phyloP scores from a whole-genome alignment of 1,284 basidiomycete genomes.

The Boletellus dicymbophilus region DNA sequence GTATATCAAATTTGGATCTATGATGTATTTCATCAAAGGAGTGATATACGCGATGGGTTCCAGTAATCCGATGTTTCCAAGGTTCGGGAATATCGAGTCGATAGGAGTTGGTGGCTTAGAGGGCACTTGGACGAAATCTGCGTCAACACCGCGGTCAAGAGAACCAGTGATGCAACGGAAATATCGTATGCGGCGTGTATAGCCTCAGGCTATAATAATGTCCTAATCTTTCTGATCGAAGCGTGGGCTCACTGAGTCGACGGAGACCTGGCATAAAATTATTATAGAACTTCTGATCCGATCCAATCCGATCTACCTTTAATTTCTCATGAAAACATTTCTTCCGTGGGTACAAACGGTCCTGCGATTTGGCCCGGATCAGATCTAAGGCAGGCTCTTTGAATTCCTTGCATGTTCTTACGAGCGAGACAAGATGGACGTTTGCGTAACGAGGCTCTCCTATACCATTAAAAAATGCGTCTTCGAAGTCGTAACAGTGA shows the following conservation, averaged over 20 bases:
- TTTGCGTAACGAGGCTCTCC: slow-evolving; percentile 1
- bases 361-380: slow-evolving; percentile 10
- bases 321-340: background rate
- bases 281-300: too few species aligned
- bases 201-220: slow-evolving; percentile 2
- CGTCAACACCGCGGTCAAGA: background rate
- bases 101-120: background rate
- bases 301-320: background rate
- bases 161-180: background rate
- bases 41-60: too few species aligned
- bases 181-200: background rate
- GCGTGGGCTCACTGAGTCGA: background rate
- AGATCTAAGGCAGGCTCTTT: slow-evolving; percentile 12
- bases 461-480: too few species aligned
- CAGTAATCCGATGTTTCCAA: background rate
- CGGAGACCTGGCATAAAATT: too few species aligned
- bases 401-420: slow-evolving; percentile 17
- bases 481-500: background rate
- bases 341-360: slow-evolving; percentile 12
- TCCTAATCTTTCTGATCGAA: slow-evolving; percentile 7
- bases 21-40: background rate
- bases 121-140: background rate
- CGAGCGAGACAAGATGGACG: slow-evolving; percentile 1
- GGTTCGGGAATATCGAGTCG: background rate
- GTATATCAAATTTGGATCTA: background rate